phyloP scores from a whole-genome alignment of 495 filamentous ascomycete species.

The Penicillium ochrochloron region DNA sequence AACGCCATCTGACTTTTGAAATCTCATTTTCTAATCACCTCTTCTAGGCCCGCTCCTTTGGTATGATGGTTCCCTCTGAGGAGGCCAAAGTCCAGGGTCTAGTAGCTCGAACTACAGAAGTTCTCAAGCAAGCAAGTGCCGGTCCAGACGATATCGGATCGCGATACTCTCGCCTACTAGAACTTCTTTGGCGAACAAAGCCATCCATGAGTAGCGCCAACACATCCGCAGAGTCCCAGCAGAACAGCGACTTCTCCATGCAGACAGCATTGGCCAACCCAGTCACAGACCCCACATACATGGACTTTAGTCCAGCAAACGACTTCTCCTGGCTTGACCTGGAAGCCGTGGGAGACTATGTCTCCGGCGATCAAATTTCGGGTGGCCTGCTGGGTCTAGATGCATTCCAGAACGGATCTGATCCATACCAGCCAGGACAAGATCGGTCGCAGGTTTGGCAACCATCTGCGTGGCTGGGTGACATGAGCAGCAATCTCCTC shows the following conservation, averaged over 20 bases:
- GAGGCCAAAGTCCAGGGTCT: slow-evolving; percentile 58
- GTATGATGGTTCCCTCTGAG: slow-evolving; percentile 55
- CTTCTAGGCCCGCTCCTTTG: slow-evolving; percentile 56
- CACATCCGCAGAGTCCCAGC: slow-evolving; percentile 38
- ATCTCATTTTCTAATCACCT: slow-evolving; percentile 1
- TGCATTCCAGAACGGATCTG: slow-evolving; percentile 40
- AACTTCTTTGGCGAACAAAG: slow-evolving; percentile 55
- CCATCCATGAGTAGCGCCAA: slow-evolving; percentile 22
- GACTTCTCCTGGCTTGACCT: slow-evolving; percentile 65
- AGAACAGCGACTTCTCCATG: slow-evolving; percentile 38
- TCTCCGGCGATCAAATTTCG: slow-evolving; percentile 50
- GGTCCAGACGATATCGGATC: slow-evolving; percentile 59
- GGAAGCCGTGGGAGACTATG: slow-evolving; percentile 61
- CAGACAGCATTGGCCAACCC: slow-evolving; percentile 36
- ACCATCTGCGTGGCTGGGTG: slow-evolving; percentile 44
- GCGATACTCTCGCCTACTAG: slow-evolving; percentile 58
- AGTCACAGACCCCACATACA: slow-evolving; percentile 42
- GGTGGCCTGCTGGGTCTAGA: slow-evolving; percentile 46
- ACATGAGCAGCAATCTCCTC: slow-evolving; percentile 49
- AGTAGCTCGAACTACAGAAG: slow-evolving; percentile 54
- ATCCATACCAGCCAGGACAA: slow-evolving; percentile 37
- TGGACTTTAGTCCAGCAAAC: slow-evolving; percentile 54
- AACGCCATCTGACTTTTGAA: background rate
- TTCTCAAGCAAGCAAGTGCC: slow-evolving; percentile 56
- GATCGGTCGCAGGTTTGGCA: slow-evolving; percentile 49